Percentiles rank a stretch among this genome's conserved stretches.
These are phyloP conservation scores for Rhizopogon roseolus DNA, from an alignment of 768 basidiomycete genomes.

Conservation along the genomic window DNA sequence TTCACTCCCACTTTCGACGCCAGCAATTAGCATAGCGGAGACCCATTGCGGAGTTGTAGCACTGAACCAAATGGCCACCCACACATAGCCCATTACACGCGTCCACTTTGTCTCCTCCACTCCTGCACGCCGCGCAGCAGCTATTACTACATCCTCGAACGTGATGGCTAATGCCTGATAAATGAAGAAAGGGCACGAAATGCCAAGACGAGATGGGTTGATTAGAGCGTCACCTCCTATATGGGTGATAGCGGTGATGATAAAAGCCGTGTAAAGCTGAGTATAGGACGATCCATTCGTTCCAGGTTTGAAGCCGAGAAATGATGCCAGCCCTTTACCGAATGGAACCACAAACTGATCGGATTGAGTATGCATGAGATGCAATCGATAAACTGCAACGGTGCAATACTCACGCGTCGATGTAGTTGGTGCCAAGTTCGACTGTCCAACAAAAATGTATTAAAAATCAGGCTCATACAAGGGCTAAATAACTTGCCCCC, in stretches of 20 bases:
- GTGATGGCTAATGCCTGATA: conserved; percentile 30
- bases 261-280: conserved; percentile 6
- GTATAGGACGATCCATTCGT: conserved; percentile 22
- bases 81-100: conserved; percentile 19
- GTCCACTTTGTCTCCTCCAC: conserved; percentile 4
- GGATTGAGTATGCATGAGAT: background rate
- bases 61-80: conserved; percentile 24
- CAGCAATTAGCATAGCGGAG: background rate
- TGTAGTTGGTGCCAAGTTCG: conserved; percentile 5
- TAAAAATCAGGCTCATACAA: background rate
- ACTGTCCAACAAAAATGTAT: conserved; percentile 9
- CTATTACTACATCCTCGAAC: conserved; percentile 27
- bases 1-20: background rate
- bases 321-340: conserved; percentile 13
- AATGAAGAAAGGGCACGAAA: conserved; percentile 18
- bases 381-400: background rate
- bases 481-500: conserved; percentile 1
- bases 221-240: conserved; percentile 28
- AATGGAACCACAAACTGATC: conserved; percentile 22
- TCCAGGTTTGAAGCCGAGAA: too few relatives aligned
- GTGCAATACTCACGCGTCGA: conserved; percentile 24
- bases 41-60: background rate
- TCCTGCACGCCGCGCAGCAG: conserved; percentile 10
- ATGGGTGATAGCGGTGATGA: conserved; percentile 30
- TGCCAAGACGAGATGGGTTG: background rate